phyloP scores from a whole-genome alignment of 192 early-diverging fungal genomes.

The Chytriomyces hyalinus region DNA sequence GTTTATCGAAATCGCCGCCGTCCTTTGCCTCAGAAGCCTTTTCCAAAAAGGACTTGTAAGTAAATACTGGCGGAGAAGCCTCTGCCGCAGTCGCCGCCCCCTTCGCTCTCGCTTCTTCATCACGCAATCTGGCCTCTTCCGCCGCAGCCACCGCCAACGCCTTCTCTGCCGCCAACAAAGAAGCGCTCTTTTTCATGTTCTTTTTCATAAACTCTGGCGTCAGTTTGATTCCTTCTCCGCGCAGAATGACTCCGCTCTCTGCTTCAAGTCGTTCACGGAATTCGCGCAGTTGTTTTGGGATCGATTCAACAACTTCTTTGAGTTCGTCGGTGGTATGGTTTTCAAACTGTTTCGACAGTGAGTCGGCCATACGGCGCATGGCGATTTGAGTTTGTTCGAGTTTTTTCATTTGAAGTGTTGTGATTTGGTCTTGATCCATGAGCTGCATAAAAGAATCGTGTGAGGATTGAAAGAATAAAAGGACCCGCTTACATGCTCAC shows the following conservation, averaged over 20 bases:
- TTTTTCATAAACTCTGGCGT: slow-evolving; percentile 50
- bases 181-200: not conserved
- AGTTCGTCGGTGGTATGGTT: slow-evolving; percentile 41
- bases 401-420: slow-evolving; percentile 26
- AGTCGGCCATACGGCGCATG: slow-evolving; percentile 51
- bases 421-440: slow-evolving; percentile 26
- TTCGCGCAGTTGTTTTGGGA: slow-evolving; percentile 50
- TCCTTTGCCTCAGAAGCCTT: slow-evolving; percentile 17
- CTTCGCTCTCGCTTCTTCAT: not conserved
- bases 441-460: not conserved
- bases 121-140: slow-evolving; percentile 4
- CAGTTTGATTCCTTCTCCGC: slow-evolving; percentile 53
- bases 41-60: slow-evolving; percentile 21
- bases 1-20: not conserved
- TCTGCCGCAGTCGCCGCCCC: not conserved
- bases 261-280: slow-evolving; percentile 43
- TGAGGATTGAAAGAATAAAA: not conserved
- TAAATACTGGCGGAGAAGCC: not conserved
- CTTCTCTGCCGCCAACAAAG: slow-evolving; percentile 28
- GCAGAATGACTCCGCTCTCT: slow-evolving; percentile 53
- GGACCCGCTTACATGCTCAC: not conserved
- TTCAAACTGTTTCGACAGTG: slow-evolving; percentile 41
- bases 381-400: slow-evolving; percentile 51
- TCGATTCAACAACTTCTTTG: slow-evolving; percentile 43
- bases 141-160: slow-evolving; percentile 18